Base-by-base conservation (phyloP, 495 filamentous ascomycete genomes). In the Cenococcum geophilum region DNA sequence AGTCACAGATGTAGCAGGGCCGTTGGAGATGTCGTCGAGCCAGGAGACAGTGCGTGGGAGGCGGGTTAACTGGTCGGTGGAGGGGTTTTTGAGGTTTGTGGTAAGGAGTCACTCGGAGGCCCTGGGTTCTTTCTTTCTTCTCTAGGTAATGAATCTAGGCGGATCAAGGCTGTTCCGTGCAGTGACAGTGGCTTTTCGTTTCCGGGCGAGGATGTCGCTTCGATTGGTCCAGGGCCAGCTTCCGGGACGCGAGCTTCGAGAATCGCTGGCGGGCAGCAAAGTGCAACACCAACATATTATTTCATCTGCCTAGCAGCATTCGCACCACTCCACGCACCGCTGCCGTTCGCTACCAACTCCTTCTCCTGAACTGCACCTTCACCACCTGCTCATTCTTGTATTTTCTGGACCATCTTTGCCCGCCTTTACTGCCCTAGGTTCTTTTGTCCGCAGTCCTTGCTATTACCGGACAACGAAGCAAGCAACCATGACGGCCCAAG, bases 401-500 rank as follows among this genome's bases (percentile, higher is more conserved):
- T 16, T 45, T 18, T 45, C 11, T 45, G 14, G 40, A 1, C 40
- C 40, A 14, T 14, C 40, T 45, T 14, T 45, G 40, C 40, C 11
- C 18, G 40, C 48, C 8, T 45, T 49, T 23, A 25, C 49, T 58
- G 35, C 60, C 16, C 1, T 25, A 55, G 1, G 34, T 9, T n/a
- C 32, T 42, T 40, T 20, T 23, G 4, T 14, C 47, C 37, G 16
- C 51, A 27, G 27, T 32, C 34, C 36, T 10, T 8, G 47, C 21
- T 55, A 12, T 25, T 37, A 23, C 52, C 48, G 21, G 55, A 27
- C 12, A 48, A 25, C 32, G 32, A 45, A 45, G 40, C 12, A 18
- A 45, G 4, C 18, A 16, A 45, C 54, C 21, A 82, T 81, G 78
- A 70, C 78, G 70, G 73, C 82, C 23, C 56, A 67, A 42, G 83